A percentile compares a stretch with the other conserved stretches of the same genome.
Conservation (phyloP, 2,329 filamentous ascomycete genomes). For the Dryadomyces sulphureus region DNA sequence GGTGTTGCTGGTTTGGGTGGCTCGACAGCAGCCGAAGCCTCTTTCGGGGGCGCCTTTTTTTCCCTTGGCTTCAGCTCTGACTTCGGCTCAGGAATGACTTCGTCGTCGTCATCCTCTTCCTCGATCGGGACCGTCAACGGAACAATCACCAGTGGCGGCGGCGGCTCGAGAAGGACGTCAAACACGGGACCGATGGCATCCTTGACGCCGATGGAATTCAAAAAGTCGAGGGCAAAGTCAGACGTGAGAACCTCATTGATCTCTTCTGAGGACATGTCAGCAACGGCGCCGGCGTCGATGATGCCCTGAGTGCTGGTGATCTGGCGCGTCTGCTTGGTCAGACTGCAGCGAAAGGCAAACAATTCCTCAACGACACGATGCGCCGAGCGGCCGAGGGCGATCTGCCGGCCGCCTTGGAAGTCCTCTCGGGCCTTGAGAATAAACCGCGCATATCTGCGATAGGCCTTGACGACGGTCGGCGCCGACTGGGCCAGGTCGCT, state of each 20-base stretch:
- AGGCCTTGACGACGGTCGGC: background rate
- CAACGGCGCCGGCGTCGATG: background rate
- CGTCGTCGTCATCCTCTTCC: background rate
- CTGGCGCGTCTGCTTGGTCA: slow-evolving; percentile 2
- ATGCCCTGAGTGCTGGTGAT: background rate
- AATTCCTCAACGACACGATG: background rate
- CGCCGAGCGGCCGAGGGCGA: background rate
- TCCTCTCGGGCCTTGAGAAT: background rate
- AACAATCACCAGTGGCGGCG: background rate
- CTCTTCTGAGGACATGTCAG: background rate
- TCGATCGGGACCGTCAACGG: background rate
- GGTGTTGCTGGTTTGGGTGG: too few relatives aligned
- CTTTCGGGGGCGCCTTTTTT: background rate
- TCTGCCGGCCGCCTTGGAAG: background rate
- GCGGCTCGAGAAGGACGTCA: background rate
- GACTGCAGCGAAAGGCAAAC: background rate
- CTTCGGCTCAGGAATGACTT: background rate
- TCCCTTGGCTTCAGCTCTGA: background rate
- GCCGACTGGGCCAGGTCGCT: background rate
- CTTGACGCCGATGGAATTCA: background rate
- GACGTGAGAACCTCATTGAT: background rate
- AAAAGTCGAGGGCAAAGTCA: background rate
- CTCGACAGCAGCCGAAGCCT: too few relatives aligned
- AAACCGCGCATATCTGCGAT: background rate
- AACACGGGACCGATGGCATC: background rate